A percentile compares a stretch with the other conserved stretches of the same genome.
Evolutionary conservation across 164 flowering plant species (phyloP).

Genomic region (Nelumbo lutea): DNA sequence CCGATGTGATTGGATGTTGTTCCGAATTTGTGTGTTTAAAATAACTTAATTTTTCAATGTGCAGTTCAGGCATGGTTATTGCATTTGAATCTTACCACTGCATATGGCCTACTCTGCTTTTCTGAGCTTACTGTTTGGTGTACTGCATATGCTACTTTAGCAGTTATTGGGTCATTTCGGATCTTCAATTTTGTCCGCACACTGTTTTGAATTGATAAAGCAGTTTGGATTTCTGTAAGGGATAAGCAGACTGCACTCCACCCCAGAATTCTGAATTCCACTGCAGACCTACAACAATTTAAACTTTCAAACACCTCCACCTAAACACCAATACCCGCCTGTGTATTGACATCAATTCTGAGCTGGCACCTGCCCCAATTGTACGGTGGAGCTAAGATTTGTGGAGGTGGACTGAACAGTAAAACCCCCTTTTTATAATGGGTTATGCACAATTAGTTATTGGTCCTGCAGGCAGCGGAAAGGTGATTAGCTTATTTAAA

Average conservation of each 20-base stretch:
- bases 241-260: neutral
- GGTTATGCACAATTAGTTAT: slow-evolving; percentile 95
- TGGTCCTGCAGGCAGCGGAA: slow-evolving; percentile 97
- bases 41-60: neutral
- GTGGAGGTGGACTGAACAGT: too few relatives aligned
- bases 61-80: neutral
- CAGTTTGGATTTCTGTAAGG: neutral
- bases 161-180: slow-evolving; percentile 40
- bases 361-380: too few relatives aligned
- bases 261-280: too few relatives aligned
- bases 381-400: too few relatives aligned
- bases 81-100: neutral
- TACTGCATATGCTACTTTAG: slow-evolving; percentile 51
- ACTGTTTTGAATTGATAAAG: slow-evolving; percentile 14
- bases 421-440: slow-evolving; percentile 28
- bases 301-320: too few relatives aligned
- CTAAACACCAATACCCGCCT: too few relatives aligned
- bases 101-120: slow-evolving; percentile 38
- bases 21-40: neutral
- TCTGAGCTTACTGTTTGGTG: slow-evolving; percentile 50
- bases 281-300: too few relatives aligned
- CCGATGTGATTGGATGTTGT: neutral
- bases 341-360: too few relatives aligned
- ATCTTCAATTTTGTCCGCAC: slow-evolving; percentile 23
- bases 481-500: slow-evolving; percentile 39